Conservation (phyloP, 768 basidiomycete genomes). For the Podaxis sp. region DNA sequence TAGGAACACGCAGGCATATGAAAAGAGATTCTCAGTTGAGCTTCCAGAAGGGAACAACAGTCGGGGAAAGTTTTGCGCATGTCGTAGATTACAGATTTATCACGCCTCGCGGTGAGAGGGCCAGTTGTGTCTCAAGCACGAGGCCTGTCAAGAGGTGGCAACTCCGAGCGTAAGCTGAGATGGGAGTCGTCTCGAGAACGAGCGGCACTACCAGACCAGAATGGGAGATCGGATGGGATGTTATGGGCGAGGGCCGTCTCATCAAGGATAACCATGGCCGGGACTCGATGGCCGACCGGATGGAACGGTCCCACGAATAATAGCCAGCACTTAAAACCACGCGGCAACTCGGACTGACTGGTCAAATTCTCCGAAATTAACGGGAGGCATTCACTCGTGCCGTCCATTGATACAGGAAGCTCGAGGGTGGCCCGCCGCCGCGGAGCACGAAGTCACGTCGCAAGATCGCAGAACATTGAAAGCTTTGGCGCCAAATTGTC, state of each 20-base stretch:
- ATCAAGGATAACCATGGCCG: not conserved
- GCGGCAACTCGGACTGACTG: not conserved
- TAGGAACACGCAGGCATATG: conserved; percentile 8
- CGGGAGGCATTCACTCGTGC: not conserved
- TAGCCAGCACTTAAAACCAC: not conserved
- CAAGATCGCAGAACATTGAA: not conserved
- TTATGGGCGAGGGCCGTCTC: not conserved
- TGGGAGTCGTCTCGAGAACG: not conserved
- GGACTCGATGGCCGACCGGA: not conserved
- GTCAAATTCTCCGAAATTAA: not conserved
- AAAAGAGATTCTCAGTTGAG: not conserved
- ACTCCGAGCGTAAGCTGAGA: not conserved
- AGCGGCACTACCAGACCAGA: not conserved
- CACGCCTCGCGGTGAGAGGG: conserved; percentile 1
- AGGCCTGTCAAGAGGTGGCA: conserved; percentile 15
- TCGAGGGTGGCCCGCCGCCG: conserved; percentile 7
- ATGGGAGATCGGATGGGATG: not conserved
- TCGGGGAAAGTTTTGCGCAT: conserved; percentile 7
- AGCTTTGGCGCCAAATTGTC: conserved; percentile 1
- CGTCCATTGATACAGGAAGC: conserved; percentile 2
- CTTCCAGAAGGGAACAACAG: conserved; percentile 11
- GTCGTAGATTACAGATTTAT: conserved; percentile 9
- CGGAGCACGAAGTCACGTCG: conserved; percentile 1
- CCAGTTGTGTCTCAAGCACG: conserved; percentile 13
- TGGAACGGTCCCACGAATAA: not conserved